Conservation (phyloP, 305 asterid species). For the Fraxinus platypoda region DNA sequence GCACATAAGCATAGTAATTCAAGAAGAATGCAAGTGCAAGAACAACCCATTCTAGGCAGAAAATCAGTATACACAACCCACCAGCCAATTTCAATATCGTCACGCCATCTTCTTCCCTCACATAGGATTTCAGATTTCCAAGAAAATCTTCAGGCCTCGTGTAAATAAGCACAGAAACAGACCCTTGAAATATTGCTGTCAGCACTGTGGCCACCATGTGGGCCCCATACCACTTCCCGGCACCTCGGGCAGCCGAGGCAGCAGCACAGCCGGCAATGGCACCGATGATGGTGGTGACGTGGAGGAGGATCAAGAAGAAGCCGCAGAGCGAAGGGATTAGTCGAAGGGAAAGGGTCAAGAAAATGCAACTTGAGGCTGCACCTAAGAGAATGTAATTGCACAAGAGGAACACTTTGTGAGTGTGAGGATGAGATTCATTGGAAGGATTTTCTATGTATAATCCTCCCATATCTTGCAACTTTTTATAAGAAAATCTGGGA, state of each 20-base stretch:
- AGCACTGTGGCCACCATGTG: constrained; percentile 45
- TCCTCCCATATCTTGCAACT: neutral
- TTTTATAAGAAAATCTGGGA: neutral
- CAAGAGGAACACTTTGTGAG: constrained; percentile 29
- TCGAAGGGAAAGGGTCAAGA: constrained; percentile 15
- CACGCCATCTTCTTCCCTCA: constrained; percentile 80
- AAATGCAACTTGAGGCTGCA: constrained; percentile 22
- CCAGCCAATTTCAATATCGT: constrained; percentile 71
- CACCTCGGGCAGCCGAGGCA: neutral
- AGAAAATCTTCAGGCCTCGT: constrained; percentile 31
- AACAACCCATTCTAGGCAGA: constrained; percentile 92
- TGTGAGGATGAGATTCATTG: constrained; percentile 22
- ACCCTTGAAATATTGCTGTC: constrained; percentile 51
- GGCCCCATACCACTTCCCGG: constrained; percentile 31
- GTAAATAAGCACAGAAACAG: constrained; percentile 38
- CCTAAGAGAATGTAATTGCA: constrained; percentile 33
- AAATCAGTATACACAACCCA: constrained; percentile 60
- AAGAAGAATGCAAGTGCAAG: constrained; percentile 76
- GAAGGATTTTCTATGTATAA: neutral
- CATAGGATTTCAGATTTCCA: constrained; percentile 70
- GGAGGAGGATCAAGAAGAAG: constrained; percentile 22
- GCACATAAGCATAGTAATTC: constrained; percentile 68
- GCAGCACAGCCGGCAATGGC: constrained; percentile 12
- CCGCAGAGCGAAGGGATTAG: constrained; percentile 18
- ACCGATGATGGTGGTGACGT: constrained; percentile 7